These are phyloP conservation scores for Benincasa hispida DNA, from an alignment of 306 rosid species.

Conservation along the genomic window DNA sequence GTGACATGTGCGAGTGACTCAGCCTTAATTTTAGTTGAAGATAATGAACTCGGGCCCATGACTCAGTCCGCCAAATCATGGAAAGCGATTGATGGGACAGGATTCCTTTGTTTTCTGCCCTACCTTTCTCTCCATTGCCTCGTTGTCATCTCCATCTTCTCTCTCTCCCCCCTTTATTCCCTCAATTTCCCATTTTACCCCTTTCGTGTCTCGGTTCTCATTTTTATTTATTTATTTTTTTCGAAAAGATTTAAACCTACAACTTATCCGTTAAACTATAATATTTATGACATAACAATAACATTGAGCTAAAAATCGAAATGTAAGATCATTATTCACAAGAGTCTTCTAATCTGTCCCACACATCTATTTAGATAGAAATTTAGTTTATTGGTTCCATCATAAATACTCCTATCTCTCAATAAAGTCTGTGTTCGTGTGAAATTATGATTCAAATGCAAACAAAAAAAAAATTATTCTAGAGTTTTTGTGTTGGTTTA, in stretches of 20 bases:
- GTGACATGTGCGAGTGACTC: background rate
- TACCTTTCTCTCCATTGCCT: constrained; percentile 10
- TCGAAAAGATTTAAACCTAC: too few relatives aligned
- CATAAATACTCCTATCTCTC: background rate
- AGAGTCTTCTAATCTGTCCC: too few relatives aligned
- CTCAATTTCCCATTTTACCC: constrained; percentile 7
- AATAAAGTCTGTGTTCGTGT: background rate
- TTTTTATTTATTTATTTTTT: too few relatives aligned
- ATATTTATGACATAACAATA: too few relatives aligned
- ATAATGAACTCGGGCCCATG: background rate
- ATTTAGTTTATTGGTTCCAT: too few relatives aligned
- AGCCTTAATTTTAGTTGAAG: background rate
- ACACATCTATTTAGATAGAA: too few relatives aligned
- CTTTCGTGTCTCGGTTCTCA: background rate
- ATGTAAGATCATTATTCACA: too few relatives aligned
- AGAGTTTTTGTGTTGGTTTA: background rate
- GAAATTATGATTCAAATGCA: background rate
- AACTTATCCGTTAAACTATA: too few relatives aligned
- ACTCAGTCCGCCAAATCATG: background rate
- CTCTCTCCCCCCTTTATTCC: constrained; percentile 1
- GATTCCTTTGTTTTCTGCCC: constrained; percentile 18
- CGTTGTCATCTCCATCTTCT: constrained; percentile 19
- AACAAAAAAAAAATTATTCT: too few relatives aligned
- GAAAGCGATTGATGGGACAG: constrained; percentile 21
- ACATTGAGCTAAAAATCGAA: too few relatives aligned